Evolutionary conservation across 257 asterid genomes (phyloP), one percentile per base, ranked within the genome.

Genomic region (Forsythia viridissima): DNA sequence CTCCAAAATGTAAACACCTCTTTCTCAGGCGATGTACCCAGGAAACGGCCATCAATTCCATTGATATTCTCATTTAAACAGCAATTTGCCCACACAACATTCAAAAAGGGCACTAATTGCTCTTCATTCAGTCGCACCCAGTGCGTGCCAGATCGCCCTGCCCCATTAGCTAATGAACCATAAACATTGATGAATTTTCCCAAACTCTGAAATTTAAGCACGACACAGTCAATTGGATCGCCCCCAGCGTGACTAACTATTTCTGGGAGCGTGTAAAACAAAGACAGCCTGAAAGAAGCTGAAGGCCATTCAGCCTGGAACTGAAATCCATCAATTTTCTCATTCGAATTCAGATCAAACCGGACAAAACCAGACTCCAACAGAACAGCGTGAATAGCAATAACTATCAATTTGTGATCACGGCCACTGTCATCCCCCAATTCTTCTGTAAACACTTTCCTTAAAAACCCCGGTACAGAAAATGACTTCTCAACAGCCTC

Each of bases 51-150:
- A 55, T 71, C 80, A 18, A 66, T 36, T 12, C 81, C 80, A 12
- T 70, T 30, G 3, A 82, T n/a, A 72, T 73, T 83, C 67, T 90
- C 97, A 10, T 63, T 30, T 6, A 75, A 67, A 20, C 95, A 93
- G 75, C 97, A 93, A 77, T 92, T 88, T 4, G 98, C 97, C 99
- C 97, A 89, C 2, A 86, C 97, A 30, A 88, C 90, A 75, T 93
- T 96, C 88, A 96, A 89, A 46, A 87, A 86, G 0, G 96, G 88
- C 34, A 88, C 89, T 72, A 96, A 66, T 30, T 84, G 79, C 34
- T 82, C 92, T 86, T 90, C 97, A 20, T 93, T 85, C 69, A 96
- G 78, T 8, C 63, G 80, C 72, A 88, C 93, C 20, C 77, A 72
- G 79, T 80, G 82, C 12, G 79, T 72, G 8, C 41, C 74, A 37